Evolutionary conservation across 2,329 filamentous ascomycete genomes (phyloP).

Genomic region (Cadophora luteo-olivacea): DNA sequence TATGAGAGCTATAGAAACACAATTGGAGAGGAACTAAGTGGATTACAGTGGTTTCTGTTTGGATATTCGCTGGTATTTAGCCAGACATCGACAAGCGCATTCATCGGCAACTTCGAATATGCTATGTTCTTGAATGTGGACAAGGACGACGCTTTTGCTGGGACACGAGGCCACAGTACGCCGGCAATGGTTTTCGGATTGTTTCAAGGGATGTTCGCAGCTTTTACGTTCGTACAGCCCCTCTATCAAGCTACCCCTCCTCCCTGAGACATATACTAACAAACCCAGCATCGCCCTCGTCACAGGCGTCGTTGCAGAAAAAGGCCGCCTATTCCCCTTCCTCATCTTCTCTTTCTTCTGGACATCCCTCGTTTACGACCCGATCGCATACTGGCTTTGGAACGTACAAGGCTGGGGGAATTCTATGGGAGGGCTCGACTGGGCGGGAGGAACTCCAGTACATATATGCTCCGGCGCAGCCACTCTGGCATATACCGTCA

Average conservation of each 20-base stretch:
- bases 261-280: background rate
- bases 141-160: conserved; percentile 60
- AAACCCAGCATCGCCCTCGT: conserved; percentile 70
- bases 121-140: conserved; percentile 78
- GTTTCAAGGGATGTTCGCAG: conserved; percentile 87
- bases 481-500: conserved; percentile 81
- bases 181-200: conserved; percentile 86
- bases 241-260: background rate
- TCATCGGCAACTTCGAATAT: conserved; percentile 78
- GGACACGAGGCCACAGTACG: conserved; percentile 71
- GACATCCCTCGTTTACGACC: conserved; percentile 86
- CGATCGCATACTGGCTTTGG: conserved; percentile 94
- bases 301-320: conserved; percentile 82
- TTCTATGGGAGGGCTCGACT: conserved; percentile 31
- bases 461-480: conserved; percentile 83
- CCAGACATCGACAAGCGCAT: conserved; percentile 45
- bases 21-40: background rate
- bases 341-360: conserved; percentile 91
- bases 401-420: conserved; percentile 76
- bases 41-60: conserved; percentile 61
- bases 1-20: background rate
- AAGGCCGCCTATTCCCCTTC: conserved; percentile 84
- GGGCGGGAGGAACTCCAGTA: conserved; percentile 62
- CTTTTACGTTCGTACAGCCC: conserved; percentile 61
- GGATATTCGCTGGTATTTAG: conserved; percentile 32